A percentile compares a stretch with the other conserved stretches of the same genome.
phyloP scores from a whole-genome alignment of 768 basidiomycete genomes.

The Lanmaoa pseudosensibilis region DNA sequence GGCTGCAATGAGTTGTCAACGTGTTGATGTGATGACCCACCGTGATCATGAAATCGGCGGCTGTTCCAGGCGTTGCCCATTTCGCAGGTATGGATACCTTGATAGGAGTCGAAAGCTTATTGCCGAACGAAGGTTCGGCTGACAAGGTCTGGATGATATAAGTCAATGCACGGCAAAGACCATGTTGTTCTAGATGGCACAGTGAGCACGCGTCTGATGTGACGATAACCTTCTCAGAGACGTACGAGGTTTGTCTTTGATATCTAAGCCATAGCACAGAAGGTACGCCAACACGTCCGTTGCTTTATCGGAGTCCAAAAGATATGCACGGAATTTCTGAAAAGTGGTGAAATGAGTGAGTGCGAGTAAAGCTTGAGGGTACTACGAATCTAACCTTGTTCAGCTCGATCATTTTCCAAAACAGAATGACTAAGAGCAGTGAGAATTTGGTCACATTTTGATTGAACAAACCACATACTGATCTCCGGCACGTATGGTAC shows the following conservation, averaged over 20 bases:
- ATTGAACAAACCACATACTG: slow-evolving; percentile 46
- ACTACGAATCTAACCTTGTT: slow-evolving; percentile 67
- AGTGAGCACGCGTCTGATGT: slow-evolving; percentile 7
- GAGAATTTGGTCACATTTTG: slow-evolving; percentile 2
- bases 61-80: slow-evolving; percentile 70
- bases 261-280: slow-evolving; percentile 78
- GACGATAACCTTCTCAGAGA: slow-evolving; percentile 5
- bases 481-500: slow-evolving; percentile 82
- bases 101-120: slow-evolving; percentile 63
- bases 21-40: slow-evolving; percentile 42
- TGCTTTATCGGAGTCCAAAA: slow-evolving; percentile 77
- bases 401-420: slow-evolving; percentile 91
- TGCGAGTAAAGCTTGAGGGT: background rate
- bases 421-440: slow-evolving; percentile 57
- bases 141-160: slow-evolving; percentile 93
- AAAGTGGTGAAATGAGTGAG: slow-evolving; percentile 1
- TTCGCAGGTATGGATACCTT: slow-evolving; percentile 70
- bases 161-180: slow-evolving; percentile 82
- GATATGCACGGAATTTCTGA: slow-evolving; percentile 88
- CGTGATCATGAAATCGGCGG: slow-evolving; percentile 86
- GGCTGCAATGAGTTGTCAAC: slow-evolving; percentile 5
- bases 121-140: slow-evolving; percentile 76
- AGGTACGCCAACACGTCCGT: slow-evolving; percentile 78
- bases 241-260: slow-evolving; percentile 92
- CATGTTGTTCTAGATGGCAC: slow-evolving; percentile 72